phyloP scores from a whole-genome alignment of 768 basidiomycete species.

The Cystobasidium ongulense region DNA sequence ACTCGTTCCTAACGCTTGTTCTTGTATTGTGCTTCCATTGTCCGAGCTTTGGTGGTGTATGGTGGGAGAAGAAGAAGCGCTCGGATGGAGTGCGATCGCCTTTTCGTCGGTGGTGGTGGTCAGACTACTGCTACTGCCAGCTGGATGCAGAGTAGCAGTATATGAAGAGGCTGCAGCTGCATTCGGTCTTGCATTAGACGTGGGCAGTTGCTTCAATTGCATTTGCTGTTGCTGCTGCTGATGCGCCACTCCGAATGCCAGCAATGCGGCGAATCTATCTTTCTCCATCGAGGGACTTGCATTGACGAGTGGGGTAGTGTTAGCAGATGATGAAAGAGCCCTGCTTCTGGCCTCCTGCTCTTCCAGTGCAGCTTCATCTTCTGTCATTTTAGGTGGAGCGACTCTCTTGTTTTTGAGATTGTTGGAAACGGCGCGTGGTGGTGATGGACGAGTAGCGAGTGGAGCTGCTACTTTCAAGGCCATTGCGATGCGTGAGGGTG shows the following conservation, averaged over 20 bases:
- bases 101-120: too few species aligned
- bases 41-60: too few species aligned
- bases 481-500: background rate
- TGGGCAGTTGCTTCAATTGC: too few species aligned
- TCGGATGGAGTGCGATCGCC: background rate
- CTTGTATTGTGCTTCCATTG: too few species aligned
- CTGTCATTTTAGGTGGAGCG: background rate
- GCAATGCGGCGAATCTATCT: background rate
- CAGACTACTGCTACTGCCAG: too few species aligned
- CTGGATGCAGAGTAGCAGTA: too few species aligned
- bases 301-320: background rate
- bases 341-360: background rate
- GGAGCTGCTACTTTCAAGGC: background rate
- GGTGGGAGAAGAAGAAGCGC: background rate
- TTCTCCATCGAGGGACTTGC: background rate
- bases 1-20: too few species aligned
- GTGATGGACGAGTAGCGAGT: background rate
- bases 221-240: background rate
- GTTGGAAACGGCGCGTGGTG: background rate
- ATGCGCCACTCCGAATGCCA: conserved; percentile 4
- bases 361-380: background rate
- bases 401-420: background rate
- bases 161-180: too few species aligned
- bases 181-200: too few species aligned
- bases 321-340: too few species aligned